These are phyloP conservation scores for Volvox africanus DNA, from an alignment of 139 green algal genomes.

Conservation along the genomic window DNA sequence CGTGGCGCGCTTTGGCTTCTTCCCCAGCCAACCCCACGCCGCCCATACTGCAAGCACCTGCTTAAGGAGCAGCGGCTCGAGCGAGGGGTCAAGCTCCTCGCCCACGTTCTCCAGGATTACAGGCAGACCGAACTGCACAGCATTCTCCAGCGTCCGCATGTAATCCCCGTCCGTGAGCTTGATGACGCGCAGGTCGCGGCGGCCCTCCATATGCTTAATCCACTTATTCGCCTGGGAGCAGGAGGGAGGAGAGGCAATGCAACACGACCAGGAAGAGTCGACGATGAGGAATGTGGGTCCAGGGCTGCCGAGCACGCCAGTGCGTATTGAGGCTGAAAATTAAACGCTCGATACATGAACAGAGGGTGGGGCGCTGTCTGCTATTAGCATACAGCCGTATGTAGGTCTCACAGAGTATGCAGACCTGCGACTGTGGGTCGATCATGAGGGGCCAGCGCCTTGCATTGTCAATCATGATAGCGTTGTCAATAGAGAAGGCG, in stretches of 20 bases:
- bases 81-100: slow-evolving; percentile 80
- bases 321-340: no score
- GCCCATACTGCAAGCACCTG: slow-evolving; percentile 47
- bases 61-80: slow-evolving; percentile 84
- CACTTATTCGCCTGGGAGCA: slow-evolving; percentile 84
- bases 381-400: no score
- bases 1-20: background rate
- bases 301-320: no score
- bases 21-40: background rate
- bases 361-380: no score
- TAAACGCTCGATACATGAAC: no score
- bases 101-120: slow-evolving; percentile 87
- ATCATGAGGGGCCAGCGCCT: slow-evolving; percentile 85
- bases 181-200: slow-evolving; percentile 70
- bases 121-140: slow-evolving; percentile 78
- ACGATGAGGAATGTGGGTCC: no score
- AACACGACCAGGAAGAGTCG: no score
- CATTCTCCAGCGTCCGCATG: slow-evolving; percentile 81
- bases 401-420: no score
- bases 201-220: slow-evolving; percentile 80
- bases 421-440: slow-evolving; percentile 73
- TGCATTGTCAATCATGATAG: slow-evolving; percentile 77
- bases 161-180: slow-evolving; percentile 83
- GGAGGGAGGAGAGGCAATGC: no score
- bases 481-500: slow-evolving; percentile 83